Percentiles rank a stretch among this genome's conserved stretches.
phyloP scores from a whole-genome alignment of 805 yeast genomes.

The Metschnikowia proteae region DNA sequence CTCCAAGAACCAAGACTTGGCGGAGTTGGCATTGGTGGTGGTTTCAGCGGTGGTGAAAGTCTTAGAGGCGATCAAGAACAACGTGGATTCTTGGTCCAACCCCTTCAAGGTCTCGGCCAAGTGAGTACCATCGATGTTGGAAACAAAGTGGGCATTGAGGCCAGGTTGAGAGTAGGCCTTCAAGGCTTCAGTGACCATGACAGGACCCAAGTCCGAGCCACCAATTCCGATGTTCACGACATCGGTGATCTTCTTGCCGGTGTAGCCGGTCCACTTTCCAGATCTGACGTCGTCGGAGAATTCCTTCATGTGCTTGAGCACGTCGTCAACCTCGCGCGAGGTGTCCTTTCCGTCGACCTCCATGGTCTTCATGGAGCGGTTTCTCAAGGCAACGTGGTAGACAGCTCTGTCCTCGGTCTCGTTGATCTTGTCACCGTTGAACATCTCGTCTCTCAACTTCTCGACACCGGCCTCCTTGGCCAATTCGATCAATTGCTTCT shows the following conservation, averaged over 20 bases:
- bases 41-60: slow-evolving; percentile 98
- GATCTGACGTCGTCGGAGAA: slow-evolving; percentile 87
- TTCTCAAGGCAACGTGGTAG: slow-evolving; percentile 93
- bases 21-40: slow-evolving; percentile 90
- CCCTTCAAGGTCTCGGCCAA: slow-evolving; percentile 82
- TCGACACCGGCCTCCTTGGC: slow-evolving; percentile 92
- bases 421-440: slow-evolving; percentile 90
- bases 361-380: slow-evolving; percentile 82
- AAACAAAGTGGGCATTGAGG: slow-evolving; percentile 84
- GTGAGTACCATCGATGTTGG: slow-evolving; percentile 98
- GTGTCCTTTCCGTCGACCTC: slow-evolving; percentile 86
- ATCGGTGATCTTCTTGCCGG: slow-evolving; percentile 90
- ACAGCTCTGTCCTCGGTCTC: slow-evolving; percentile 96
- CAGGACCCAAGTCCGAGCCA: slow-evolving; percentile 98
- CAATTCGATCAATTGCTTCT: slow-evolving; percentile 61
- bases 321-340: slow-evolving; percentile 86
- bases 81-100: slow-evolving; percentile 84
- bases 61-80: slow-evolving; percentile 91
- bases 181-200: slow-evolving; percentile 98
- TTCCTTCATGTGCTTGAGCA: slow-evolving; percentile 93
- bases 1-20: slow-evolving; percentile 89
- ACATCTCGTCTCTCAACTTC: slow-evolving; percentile 83
- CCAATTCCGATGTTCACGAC: slow-evolving; percentile 98
- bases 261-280: slow-evolving; percentile 95
- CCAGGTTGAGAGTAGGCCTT: slow-evolving; percentile 79